Evolutionary conservation across 371 early-diverging fungal species (phyloP).

Genomic region (Mucor sp.): DNA sequence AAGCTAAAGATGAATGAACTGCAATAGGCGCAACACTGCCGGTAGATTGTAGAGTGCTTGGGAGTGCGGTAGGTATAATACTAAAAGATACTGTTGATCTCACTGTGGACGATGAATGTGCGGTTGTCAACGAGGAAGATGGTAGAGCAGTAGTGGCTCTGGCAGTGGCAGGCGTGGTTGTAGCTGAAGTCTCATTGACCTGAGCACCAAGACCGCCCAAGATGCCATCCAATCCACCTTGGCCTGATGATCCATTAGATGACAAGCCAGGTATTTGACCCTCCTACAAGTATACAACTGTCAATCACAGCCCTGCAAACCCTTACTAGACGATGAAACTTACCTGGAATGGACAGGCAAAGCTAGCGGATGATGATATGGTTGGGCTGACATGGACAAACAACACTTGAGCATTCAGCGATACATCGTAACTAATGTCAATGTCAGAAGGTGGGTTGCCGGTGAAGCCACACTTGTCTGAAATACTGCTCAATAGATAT

Average conservation of each 20-base stretch:
- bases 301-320: background rate
- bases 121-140: background rate
- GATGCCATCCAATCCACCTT: background rate
- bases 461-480: conserved; percentile 35
- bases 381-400: conserved; percentile 38
- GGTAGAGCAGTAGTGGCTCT: background rate
- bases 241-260: background rate
- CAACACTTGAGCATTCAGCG: conserved; percentile 40
- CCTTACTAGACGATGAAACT: background rate
- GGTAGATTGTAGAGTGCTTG: background rate
- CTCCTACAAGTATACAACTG: background rate
- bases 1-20: background rate
- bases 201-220: background rate
- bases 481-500: conserved; percentile 31
- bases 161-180: background rate
- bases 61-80: background rate
- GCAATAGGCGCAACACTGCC: background rate
- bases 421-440: conserved; percentile 45
- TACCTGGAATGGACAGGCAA: conserved; percentile 34
- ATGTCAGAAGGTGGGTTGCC: conserved; percentile 10
- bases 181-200: background rate
- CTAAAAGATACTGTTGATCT: background rate
- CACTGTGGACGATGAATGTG: background rate
- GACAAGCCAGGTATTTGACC: background rate
- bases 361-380: conserved; percentile 22